Evolutionary conservation across 1,284 basidiomycete genomes (phyloP), one percentile per base, ranked within the genome.

Genomic region (Porphyrellus sp.): DNA sequence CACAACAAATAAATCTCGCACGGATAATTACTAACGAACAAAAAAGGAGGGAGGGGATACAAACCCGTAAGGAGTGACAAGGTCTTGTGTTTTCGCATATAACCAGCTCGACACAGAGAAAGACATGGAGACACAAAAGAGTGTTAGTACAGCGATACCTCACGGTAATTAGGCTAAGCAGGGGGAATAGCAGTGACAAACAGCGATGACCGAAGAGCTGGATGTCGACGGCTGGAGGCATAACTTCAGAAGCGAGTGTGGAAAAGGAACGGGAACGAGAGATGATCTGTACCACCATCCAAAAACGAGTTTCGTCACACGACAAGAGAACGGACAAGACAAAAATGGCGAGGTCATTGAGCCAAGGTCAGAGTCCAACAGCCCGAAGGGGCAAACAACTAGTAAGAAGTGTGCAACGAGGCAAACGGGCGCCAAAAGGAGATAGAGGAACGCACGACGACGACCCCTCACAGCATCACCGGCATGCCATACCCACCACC

Each of bases 401-500:
- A 59, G 49, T 40, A 59, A 43, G 51, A 42, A 45, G 52, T 38
- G 53, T 44, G 49, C 30, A 49, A 55, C 57, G 34, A 53, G 38
- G 39, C 52, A 44, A 34, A 34, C 9, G 27, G 24, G 16, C n/a
- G 24, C 18, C 33, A 35, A 28, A 20, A 51, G 23, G 30, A 27
- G 40, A 57, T n/a, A 18, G 24, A 16, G 18, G 45, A 53, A 59
- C 52, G 52, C 23, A 60, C 49, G 47, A 47, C 34, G 33, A 40
- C 24, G 31, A 28, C 28, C 55, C 20, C 53, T 73, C 60, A 77
- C 63, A 77, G 63, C 68, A 77, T 73, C 60, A n/a, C n/a, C n/a
- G n/a, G n/a, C n/a, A 75, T 64, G 24, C 68, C 66, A 63, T 74
- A 77, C 48, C 67, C 74, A 35, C 67, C 65, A 51, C 48, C 48